These are phyloP conservation scores for Paramecium caudatum DNA, from an alignment of 73 alveolate genomes.

Conservation along the genomic window DNA sequence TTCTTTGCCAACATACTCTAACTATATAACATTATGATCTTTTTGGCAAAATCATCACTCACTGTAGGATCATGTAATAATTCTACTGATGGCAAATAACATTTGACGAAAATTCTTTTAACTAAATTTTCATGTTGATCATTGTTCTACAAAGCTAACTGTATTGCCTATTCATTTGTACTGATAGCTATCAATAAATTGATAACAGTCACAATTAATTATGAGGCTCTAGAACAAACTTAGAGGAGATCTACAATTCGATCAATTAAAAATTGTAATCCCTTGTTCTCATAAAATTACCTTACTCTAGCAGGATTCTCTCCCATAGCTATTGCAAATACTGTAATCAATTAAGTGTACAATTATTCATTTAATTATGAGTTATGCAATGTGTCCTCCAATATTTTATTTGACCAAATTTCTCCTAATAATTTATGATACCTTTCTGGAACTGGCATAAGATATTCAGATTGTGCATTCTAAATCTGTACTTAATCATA, in stretches of 20 bases:
- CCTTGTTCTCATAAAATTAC: constrained; percentile 26
- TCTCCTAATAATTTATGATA: constrained; percentile 22
- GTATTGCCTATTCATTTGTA: constrained; percentile 63
- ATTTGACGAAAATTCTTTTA: neutral
- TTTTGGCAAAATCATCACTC: constrained; percentile 70
- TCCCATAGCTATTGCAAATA: constrained; percentile 31
- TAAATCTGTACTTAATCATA: constrained; percentile 11
- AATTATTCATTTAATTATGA: constrained; percentile 15
- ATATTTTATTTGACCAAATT: constrained; percentile 31
- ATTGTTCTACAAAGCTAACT: neutral
- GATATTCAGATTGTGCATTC: constrained; percentile 41
- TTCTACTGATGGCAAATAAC: constrained; percentile 43
- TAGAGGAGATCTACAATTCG: neutral
- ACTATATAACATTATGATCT: constrained; percentile 61
- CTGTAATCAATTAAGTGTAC: neutral
- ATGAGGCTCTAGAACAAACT: constrained; percentile 47
- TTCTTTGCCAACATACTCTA: constrained; percentile 48
- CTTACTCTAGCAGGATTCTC: constrained; percentile 71
- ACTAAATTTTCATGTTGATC: constrained; percentile 18
- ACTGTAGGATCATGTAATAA: constrained; percentile 52
- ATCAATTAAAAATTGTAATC: constrained; percentile 1
- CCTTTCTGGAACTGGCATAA: constrained; percentile 64
- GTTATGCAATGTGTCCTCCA: neutral
- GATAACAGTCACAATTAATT: constrained; percentile 39
- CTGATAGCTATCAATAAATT: constrained; percentile 51